phyloP scores from a whole-genome alignment of 1,139 yeast species.

The Taphrina deformans region DNA sequence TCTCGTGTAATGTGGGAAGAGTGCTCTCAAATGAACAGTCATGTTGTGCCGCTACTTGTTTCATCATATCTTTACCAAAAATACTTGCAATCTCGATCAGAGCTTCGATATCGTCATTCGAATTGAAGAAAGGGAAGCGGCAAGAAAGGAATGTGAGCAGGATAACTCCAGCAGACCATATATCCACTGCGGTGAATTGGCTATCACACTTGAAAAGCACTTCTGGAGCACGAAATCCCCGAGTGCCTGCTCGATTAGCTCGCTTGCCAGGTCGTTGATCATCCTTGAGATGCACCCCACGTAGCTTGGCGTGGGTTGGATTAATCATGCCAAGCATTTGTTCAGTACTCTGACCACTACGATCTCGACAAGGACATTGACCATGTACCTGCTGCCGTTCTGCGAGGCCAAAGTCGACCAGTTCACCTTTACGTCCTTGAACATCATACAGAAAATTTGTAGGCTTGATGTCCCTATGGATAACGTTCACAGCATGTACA shows the following conservation, averaged over 20 bases:
- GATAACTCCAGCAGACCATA: slow-evolving; percentile 92
- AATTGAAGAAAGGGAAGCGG: slow-evolving; percentile 82
- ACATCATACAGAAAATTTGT: slow-evolving; percentile 76
- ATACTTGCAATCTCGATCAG: slow-evolving; percentile 78
- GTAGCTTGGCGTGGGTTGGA: slow-evolving; percentile 39
- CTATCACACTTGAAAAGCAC: slow-evolving; percentile 83
- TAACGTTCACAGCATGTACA: slow-evolving; percentile 72
- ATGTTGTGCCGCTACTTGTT: slow-evolving; percentile 76
- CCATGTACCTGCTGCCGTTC: slow-evolving; percentile 48
- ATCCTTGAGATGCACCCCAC: slow-evolving; percentile 74
- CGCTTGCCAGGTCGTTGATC: slow-evolving; percentile 83
- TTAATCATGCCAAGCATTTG: slow-evolving; percentile 24
- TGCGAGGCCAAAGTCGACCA: slow-evolving; percentile 92
- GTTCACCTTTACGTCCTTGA: slow-evolving; percentile 70
- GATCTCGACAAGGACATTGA: slow-evolving; percentile 37
- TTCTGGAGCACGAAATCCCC: slow-evolving; percentile 96
- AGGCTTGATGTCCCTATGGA: slow-evolving; percentile 89
- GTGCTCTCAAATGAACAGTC: slow-evolving; percentile 83
- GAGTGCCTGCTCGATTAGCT: slow-evolving; percentile 96
- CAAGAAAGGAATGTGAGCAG: slow-evolving; percentile 68
- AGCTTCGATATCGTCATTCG: slow-evolving; percentile 91
- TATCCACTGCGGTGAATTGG: slow-evolving; percentile 74
- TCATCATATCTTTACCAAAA: slow-evolving; percentile 75
- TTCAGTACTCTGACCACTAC: slow-evolving; percentile 23
- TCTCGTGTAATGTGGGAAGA: slow-evolving; percentile 50